These are phyloP conservation scores for Penicillium sp. DNA, from an alignment of 2,329 filamentous ascomycete genomes.

Conservation along the genomic window DNA sequence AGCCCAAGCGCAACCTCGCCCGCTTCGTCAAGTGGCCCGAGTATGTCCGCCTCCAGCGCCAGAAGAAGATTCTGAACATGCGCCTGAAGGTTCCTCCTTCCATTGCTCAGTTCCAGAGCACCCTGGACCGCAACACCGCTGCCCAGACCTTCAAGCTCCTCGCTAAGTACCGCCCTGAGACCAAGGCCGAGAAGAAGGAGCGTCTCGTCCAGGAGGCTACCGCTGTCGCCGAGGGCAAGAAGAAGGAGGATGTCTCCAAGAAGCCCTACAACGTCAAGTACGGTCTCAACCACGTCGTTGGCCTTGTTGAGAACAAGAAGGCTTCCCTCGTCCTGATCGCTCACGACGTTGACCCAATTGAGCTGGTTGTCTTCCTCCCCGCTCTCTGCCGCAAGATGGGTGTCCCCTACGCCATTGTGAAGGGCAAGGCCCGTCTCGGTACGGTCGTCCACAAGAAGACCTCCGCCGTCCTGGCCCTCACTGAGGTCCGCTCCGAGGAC, in stretches of 20 bases:
- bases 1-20: constrained; percentile 90
- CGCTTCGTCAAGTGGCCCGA: constrained; percentile 99
- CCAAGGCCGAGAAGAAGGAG: constrained; percentile 99
- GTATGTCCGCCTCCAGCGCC: constrained; percentile 96
- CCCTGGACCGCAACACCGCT: constrained; percentile 94
- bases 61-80: constrained; percentile 94
- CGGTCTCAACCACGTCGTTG: constrained; percentile 98
- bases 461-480: constrained; percentile 90
- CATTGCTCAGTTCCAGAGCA: constrained; percentile 96
- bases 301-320: constrained; percentile 99
- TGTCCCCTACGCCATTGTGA: constrained; percentile 97
- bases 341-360: constrained; percentile 99
- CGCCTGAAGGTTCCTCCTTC: constrained; percentile 98
- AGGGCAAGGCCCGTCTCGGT: constrained; percentile 99
- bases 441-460: constrained; percentile 99
- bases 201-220: constrained; percentile 97
- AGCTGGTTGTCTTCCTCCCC: constrained; percentile 98
- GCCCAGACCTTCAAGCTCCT: constrained; percentile 98
- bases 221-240: constrained; percentile 97
- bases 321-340: constrained; percentile 95
- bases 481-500: constrained; percentile 96
- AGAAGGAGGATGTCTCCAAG: constrained; percentile 99
- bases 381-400: constrained; percentile 99
- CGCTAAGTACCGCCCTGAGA: constrained; percentile 99
- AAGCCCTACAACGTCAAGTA: constrained; percentile 99